Percentiles rank a stretch among this genome's conserved stretches.
Conservation (phyloP, 1,284 basidiomycete genomes). For the Papiliotrema flavescens region DNA sequence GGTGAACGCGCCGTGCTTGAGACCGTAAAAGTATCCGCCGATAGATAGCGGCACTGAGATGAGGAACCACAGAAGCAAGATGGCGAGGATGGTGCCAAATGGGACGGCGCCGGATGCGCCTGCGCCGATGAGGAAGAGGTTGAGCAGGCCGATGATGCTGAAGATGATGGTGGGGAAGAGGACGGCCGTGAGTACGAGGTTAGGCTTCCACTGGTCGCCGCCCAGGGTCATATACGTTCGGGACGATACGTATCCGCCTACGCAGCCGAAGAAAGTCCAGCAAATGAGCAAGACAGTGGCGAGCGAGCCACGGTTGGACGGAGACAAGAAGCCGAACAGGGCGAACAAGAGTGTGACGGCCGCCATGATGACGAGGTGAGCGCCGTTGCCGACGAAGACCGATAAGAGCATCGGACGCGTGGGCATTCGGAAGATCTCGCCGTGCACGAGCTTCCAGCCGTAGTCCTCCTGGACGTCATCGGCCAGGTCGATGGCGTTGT, state of each 20-base stretch:
- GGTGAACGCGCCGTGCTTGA: slow-evolving; percentile 70
- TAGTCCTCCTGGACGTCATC: slow-evolving; percentile 98
- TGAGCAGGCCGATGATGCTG: slow-evolving; percentile 74
- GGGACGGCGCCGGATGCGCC: slow-evolving; percentile 93
- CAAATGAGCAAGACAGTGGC: slow-evolving; percentile 95
- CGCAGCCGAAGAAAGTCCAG: slow-evolving; percentile 90
- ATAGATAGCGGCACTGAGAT: slow-evolving; percentile 75
- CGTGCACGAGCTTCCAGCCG: slow-evolving; percentile 91
- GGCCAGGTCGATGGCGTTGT: slow-evolving; percentile 89
- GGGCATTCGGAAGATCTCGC: slow-evolving; percentile 91
- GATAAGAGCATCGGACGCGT: slow-evolving; percentile 72
- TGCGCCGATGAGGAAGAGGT: slow-evolving; percentile 78
- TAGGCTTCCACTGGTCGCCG: slow-evolving; percentile 74
- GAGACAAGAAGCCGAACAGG: slow-evolving; percentile 93
- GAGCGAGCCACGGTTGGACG: slow-evolving; percentile 89
- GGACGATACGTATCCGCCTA: slow-evolving; percentile 86
- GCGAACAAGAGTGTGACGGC: slow-evolving; percentile 90
- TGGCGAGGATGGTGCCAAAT: slow-evolving; percentile 86
- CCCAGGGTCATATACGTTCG: slow-evolving; percentile 79
- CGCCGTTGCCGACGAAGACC: slow-evolving; percentile 83
- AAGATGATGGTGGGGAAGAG: slow-evolving; percentile 83
- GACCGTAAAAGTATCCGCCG: slow-evolving; percentile 64
- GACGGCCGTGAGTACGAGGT: slow-evolving; percentile 82
- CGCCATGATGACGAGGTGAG: slow-evolving; percentile 85
- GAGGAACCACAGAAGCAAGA: slow-evolving; percentile 91